Conservation (phyloP, 768 basidiomycete species). For the Podaxis pistillaris region DNA sequence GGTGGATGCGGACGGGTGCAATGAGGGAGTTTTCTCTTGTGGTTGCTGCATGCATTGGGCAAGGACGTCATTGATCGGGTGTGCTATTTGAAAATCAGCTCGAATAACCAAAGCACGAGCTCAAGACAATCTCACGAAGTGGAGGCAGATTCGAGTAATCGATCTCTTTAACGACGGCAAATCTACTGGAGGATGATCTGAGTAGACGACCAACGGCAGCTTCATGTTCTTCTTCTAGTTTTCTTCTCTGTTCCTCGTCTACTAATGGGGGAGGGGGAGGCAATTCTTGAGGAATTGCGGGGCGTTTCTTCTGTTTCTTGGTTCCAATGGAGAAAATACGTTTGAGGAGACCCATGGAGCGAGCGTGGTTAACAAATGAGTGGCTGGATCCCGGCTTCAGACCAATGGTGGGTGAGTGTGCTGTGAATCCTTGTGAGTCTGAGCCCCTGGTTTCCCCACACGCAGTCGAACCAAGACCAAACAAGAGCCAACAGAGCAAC, state of each 20-base stretch:
- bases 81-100: slow-evolving; percentile 37
- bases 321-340: slow-evolving; percentile 67
- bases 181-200: slow-evolving; percentile 72
- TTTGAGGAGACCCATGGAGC: slow-evolving; percentile 65
- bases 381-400: neutral
- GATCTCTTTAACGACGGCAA: slow-evolving; percentile 51
- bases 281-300: slow-evolving; percentile 26
- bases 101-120: slow-evolving; percentile 13
- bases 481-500: slow-evolving; percentile 34
- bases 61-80: slow-evolving; percentile 60
- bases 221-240: slow-evolving; percentile 47
- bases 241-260: slow-evolving; percentile 12
- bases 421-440: neutral
- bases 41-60: slow-evolving; percentile 7
- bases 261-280: slow-evolving; percentile 21
- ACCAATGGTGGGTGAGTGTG: neutral
- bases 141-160: slow-evolving; percentile 62
- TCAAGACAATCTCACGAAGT: slow-evolving; percentile 52
- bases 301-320: slow-evolving; percentile 52
- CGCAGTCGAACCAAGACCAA: slow-evolving; percentile 40
- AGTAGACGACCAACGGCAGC: slow-evolving; percentile 51
- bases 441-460: neutral
- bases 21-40: slow-evolving; percentile 22
- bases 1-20: slow-evolving; percentile 48
- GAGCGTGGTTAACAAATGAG: slow-evolving; percentile 18